Evolutionary conservation across 2,329 filamentous ascomycete genomes (phyloP), one percentile per base, ranked within the genome.

Genomic region (Thelonectria olida): DNA sequence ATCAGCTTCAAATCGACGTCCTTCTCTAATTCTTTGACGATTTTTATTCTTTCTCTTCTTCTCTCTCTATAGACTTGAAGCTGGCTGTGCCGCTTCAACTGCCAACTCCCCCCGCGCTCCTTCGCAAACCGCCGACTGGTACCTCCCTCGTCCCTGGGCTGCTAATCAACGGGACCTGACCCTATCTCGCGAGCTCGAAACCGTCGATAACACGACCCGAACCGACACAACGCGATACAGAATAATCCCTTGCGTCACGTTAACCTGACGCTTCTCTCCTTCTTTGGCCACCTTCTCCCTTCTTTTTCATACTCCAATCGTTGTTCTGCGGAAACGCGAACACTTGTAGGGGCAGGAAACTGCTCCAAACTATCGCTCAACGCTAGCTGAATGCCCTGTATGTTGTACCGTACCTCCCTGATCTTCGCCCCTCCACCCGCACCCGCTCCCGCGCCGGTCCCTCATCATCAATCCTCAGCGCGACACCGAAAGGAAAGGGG

Each of bases 301-400:
- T 38, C 17, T 15, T 7, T 23, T 41, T 50, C 45, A 47, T 47
- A 52, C 44, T 44, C 56, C 27, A 38, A 54, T 54, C 50, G 54
- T 61, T 62, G 67, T 71, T 72, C 68, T 72, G 72, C 72, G 66
- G 70, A 68, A 70, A 71, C 70, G 70, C 64, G 67, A 67, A 70
- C 69, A 64, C 58, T 62, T 63, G 45, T 63, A 58, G 69, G 68
- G 69, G 73, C 69, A 71, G 74, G 68, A 68, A 71, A 69, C 72
- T 75, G 72, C 73, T 73, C 72, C 70, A 56, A 49, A 71, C 54
- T 49, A 63, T 68, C 60, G 63, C 62, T 60, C 63, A 72, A 73
- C 62, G 72, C 68, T 70, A 70, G 64, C 73, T 76, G 74, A 74
- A 77, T 78, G 76, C 74, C 74, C 73, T 72, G 75, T 77, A 74